Conservation (phyloP, 352 stramenopile species). For the Plasmopara muralis region DNA sequence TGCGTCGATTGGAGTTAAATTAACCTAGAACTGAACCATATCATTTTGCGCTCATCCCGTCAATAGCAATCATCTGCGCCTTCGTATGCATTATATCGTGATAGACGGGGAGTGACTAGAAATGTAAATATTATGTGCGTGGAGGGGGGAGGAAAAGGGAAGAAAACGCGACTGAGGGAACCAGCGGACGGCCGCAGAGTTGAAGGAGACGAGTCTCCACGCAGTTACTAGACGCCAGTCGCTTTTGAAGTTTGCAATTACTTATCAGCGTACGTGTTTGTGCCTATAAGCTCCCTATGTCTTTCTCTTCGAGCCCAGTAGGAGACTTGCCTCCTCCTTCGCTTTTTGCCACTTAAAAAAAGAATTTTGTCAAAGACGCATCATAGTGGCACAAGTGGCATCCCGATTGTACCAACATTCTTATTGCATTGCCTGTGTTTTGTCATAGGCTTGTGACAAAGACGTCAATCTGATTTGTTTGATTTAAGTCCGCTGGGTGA, state of each 20-base stretch:
- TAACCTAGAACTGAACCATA: constrained; percentile 8
- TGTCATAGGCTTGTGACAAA: constrained; percentile 5
- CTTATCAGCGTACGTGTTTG: constrained; percentile 19
- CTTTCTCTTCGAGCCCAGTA: neutral
- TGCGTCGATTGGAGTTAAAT: constrained; percentile 10
- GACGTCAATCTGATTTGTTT: constrained; percentile 11
- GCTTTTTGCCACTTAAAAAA: constrained; percentile 12
- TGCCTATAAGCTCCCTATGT: neutral
- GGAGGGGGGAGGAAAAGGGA: constrained; percentile 24
- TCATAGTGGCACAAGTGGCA: neutral
- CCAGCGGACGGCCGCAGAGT: constrained; percentile 17
- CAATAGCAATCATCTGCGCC: constrained; percentile 3
- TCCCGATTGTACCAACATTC: neutral
- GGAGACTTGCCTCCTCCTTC: constrained; percentile 3
- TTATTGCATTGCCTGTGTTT: constrained; percentile 8
- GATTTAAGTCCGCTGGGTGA: constrained; percentile 6
- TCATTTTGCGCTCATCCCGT: constrained; percentile 5
- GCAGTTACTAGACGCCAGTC: constrained; percentile 11
- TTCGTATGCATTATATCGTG: constrained; percentile 8
- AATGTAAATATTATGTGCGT: constrained; percentile 19
- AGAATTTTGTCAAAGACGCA: constrained; percentile 1
- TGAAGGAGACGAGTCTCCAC: constrained; percentile 13
- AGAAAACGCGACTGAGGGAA: constrained; percentile 26
- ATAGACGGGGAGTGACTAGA: constrained; percentile 11
- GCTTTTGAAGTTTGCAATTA: constrained; percentile 2